Evolutionary conservation across 2,329 filamentous ascomycete species (phyloP), one percentile per base, ranked within the genome.

Genomic region (Tolypocladium endophyticum): DNA sequence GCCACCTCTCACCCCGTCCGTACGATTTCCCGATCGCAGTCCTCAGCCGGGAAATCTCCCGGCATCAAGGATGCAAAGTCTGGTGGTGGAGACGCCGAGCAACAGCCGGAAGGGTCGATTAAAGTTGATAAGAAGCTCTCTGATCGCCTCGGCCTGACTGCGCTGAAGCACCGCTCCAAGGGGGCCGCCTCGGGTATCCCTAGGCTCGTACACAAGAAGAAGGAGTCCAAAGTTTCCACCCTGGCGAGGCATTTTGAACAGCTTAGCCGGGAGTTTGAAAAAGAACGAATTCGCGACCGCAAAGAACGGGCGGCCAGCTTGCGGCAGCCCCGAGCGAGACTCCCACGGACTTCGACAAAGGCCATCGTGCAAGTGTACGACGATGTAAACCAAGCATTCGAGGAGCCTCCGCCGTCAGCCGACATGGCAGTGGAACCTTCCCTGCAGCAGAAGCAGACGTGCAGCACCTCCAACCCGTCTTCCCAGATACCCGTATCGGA

Each of bases 201-300:
- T 35, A 86, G 94, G 38, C 94, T 94, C 33, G 85, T 96, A 35
- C 86, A 88, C 57, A 89, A 87, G 69, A 86, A 82, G 65, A 87
- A 86, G 64, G 82, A 87, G 58, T 85, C 89, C 4, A 90, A 89
- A 67, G 94, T 99, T 2, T 95, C 92, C 11, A 92, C 87, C n/a
- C 80, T 99, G 56, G 91, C 94, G 23, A 90, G 90, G 66, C 94
- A 97, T 71, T 97, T 99, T 70, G 95, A 99, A 73, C 92, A 97
- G 72, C 80, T 99, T 60, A 97, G 92, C 66, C 87, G 92, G 30
- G 95, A 99, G 69, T 99, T 99, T 65, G 92, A 97, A 70, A 96
- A 93, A 67, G 93, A 99, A 74, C 85, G 94, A 53, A 84, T 95
- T 65, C 87, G 89, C 56, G 93, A 97, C 71, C 85, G 90, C 64